Base-by-base conservation (phyloP, 306 rosid genomes). In the Trifolium repens region DNA sequence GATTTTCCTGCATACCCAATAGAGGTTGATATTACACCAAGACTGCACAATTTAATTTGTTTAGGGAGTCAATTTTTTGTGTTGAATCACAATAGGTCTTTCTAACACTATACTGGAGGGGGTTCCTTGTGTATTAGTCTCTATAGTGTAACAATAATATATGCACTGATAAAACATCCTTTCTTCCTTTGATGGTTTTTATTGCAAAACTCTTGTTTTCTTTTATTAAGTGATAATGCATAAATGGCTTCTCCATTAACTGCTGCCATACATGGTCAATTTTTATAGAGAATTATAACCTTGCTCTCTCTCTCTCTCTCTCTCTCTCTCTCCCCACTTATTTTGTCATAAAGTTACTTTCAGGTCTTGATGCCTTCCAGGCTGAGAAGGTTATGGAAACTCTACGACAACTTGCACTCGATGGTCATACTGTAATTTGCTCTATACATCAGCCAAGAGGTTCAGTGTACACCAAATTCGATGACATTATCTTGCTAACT, bases 281-380 rank as follows among this genome's bases (percentile, higher is more conserved):
- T 71, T 19, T 19, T n/a, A 42, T n/a, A 50, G 66, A 50, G 55
- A 46, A 55, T 40, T 43, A 61, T 39, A 54, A 19, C 50, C 4
- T n/a, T 39, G 4, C 67, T n/a, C 54, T 30, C 17, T 30, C 5
- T 30, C 34, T 32, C 35, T 32, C 35, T 27, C 30, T 57, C 15
- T 12, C 50, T 44, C 50, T 12, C 50, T 44, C 49, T 44, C 47
- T 15, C 32, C 2, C 44, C 16, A 15, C 57, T 46, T 10, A 4
- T 75, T 55, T 75, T 64, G 9, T 77, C 71, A 39, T 63, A n/a
- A 78, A 80, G 70, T 81, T 79, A 52, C 72, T 57, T 82, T 60
- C 88, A 94, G 97, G 98, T 74, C 97, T 94, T 50, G 98, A 94
- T 86, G 91, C 98, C 69, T 91, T 90, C 86, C 98, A 91, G 88